Evolutionary conservation across 2,329 filamentous ascomycete species (phyloP).

Genomic region (Colletotrichum sp.): DNA sequence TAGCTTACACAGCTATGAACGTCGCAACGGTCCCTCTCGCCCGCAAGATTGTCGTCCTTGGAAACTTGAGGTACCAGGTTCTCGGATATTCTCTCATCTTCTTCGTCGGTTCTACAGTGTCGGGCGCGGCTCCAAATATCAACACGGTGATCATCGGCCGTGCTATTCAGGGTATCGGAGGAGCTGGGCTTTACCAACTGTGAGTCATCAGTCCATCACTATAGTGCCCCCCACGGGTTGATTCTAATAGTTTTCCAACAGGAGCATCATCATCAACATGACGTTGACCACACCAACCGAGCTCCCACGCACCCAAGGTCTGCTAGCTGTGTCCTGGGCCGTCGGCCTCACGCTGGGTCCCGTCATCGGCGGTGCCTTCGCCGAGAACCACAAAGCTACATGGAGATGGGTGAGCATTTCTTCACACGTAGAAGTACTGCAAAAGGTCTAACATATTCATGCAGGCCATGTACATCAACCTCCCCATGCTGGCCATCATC

Average conservation of each 20-base stretch:
- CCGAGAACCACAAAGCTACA: slow-evolving; percentile 36
- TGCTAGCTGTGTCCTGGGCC: slow-evolving; percentile 30
- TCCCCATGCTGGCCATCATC: slow-evolving; percentile 43
- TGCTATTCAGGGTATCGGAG: slow-evolving; percentile 34
- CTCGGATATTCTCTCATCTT: slow-evolving; percentile 30
- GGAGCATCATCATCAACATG: slow-evolving; percentile 23
- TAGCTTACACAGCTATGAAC: slow-evolving; percentile 38
- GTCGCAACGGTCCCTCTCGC: slow-evolving; percentile 37
- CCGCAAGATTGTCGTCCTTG: slow-evolving; percentile 35
- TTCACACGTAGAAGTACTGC: neutral
- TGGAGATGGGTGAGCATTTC: slow-evolving; percentile 41
- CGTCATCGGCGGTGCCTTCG: slow-evolving; percentile 35
- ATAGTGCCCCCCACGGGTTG: accelerated
- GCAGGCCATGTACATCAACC: slow-evolving; percentile 56
- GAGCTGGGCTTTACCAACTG: slow-evolving; percentile 35
- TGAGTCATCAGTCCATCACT: slow-evolving; percentile 13
- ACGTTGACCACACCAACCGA: slow-evolving; percentile 27
- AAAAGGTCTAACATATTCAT: neutral
- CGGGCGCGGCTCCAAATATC: slow-evolving; percentile 33
- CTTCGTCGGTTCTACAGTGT: slow-evolving; percentile 31
- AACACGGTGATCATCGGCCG: slow-evolving; percentile 35
- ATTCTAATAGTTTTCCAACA: neutral
- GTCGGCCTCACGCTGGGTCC: slow-evolving; percentile 27
- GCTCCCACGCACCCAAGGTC: slow-evolving; percentile 26
- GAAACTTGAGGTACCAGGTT: slow-evolving; percentile 34